These are phyloP conservation scores for Hypoxylon intermedium DNA, from an alignment of 495 filamentous ascomycete species.

Conservation along the genomic window DNA sequence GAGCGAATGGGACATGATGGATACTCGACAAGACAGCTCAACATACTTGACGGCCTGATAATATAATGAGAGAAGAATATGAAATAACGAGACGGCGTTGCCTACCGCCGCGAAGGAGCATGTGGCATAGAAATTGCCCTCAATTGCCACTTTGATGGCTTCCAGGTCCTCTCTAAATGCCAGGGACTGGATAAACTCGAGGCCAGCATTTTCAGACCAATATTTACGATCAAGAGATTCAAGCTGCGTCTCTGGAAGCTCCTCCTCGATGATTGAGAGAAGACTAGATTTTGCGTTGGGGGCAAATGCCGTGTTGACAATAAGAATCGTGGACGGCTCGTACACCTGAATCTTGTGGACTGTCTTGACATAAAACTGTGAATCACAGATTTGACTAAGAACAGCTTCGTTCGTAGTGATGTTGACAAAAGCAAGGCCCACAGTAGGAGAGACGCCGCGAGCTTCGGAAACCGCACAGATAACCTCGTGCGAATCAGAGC, in stretches of 20 bases:
- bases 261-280: conserved; percentile 74
- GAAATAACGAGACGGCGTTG: conserved; percentile 4
- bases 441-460: conserved; percentile 81
- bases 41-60: conserved; percentile 82
- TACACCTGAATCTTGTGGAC: conserved; percentile 82
- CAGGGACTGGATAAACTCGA: conserved; percentile 79
- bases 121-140: conserved; percentile 86
- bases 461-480: conserved; percentile 93
- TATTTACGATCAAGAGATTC: conserved; percentile 78
- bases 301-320: conserved; percentile 69
- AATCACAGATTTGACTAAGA: conserved; percentile 89
- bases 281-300: conserved; percentile 74
- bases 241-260: conserved; percentile 64
- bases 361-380: conserved; percentile 83
- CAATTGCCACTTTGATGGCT: conserved; percentile 77
- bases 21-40: conserved; percentile 64
- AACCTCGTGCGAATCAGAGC: conserved; percentile 69
- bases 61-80: conserved; percentile 7
- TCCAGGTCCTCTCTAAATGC: conserved; percentile 79
- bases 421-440: conserved; percentile 90
- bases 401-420: conserved; percentile 80
- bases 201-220: conserved; percentile 84
- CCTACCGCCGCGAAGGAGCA: conserved; percentile 89
- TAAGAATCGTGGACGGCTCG: conserved; percentile 76
- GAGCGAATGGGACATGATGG: conserved; percentile 78